Evolutionary conservation across 1,139 yeast species (phyloP).

Genomic region (Saccharomycopsis crataegensis): DNA sequence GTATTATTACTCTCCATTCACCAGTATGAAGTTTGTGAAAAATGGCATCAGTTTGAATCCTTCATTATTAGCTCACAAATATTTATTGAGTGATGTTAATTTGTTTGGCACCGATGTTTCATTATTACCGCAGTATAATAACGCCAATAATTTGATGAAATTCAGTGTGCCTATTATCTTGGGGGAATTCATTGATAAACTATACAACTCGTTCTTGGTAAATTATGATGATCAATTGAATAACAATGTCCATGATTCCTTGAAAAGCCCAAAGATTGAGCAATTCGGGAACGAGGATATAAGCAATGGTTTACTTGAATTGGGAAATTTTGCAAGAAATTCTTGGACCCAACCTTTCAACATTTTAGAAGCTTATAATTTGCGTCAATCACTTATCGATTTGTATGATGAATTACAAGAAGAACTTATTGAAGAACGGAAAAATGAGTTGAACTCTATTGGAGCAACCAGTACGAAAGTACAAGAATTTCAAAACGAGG

Average conservation of each 20-base stretch:
- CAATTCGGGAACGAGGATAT: neutral
- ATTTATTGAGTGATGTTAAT: neutral
- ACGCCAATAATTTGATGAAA: neutral
- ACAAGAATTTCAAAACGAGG: slow-evolving; percentile 2
- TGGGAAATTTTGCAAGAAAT: slow-evolving; percentile 15
- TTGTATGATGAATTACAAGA: slow-evolving; percentile 9
- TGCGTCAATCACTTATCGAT: slow-evolving; percentile 10
- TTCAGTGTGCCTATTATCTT: slow-evolving; percentile 16
- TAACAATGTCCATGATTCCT: neutral
- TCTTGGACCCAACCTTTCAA: slow-evolving; percentile 18
- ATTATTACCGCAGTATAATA: slow-evolving; percentile 13
- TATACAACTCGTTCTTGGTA: slow-evolving; percentile 7
- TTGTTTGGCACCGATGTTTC: slow-evolving; percentile 19
- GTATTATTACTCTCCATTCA: slow-evolving; percentile 16
- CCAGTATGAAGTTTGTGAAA: slow-evolving; percentile 12
- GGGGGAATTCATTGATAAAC: slow-evolving; percentile 7
- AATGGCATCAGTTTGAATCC: slow-evolving; percentile 6
- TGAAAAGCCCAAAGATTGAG: neutral
- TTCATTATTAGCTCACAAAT: neutral
- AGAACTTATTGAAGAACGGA: neutral
- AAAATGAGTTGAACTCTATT: slow-evolving; percentile 10
- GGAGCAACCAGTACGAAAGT: neutral
- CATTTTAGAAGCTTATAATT: slow-evolving; percentile 13
- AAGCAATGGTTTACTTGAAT: slow-evolving; percentile 3
- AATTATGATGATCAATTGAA: slow-evolving; percentile 15